phyloP scores from a whole-genome alignment of 306 rosid genomes.

The Malus orientalis region DNA sequence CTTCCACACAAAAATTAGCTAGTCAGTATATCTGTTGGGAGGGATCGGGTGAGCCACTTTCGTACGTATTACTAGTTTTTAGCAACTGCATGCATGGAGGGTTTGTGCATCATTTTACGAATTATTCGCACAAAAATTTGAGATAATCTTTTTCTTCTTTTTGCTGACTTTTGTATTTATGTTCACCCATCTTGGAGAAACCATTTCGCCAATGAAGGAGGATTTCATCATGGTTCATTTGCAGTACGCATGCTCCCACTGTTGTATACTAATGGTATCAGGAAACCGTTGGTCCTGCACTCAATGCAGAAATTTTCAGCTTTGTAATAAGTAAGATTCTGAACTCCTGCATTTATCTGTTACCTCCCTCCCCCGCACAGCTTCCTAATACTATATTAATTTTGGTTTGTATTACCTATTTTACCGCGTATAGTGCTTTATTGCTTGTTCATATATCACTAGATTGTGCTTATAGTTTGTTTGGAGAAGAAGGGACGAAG shows the following conservation, averaged over 20 bases:
- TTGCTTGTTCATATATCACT: background rate
- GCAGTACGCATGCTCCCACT: conserved; percentile 75
- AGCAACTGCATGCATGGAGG: background rate
- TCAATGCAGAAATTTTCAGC: conserved; percentile 85
- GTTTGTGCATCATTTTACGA: background rate
- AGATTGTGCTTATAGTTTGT: background rate
- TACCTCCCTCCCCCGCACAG: background rate
- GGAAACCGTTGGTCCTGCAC: conserved; percentile 86
- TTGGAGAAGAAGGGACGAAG: background rate
- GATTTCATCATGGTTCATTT: conserved; percentile 98
- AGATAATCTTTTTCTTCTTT: background rate
- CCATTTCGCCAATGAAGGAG: conserved; percentile 95
- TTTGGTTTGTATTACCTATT: background rate
- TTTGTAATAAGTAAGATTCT: conserved; percentile 77
- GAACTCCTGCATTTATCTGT: background rate
- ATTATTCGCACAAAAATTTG: background rate
- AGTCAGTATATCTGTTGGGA: background rate
- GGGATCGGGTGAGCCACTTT: background rate
- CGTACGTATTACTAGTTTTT: background rate
- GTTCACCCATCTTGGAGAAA: conserved; percentile 84
- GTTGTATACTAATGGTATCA: conserved; percentile 80
- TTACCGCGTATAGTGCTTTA: background rate
- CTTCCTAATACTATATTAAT: background rate
- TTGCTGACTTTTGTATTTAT: conserved; percentile 15
- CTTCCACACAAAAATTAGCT: background rate